Percentiles rank a stretch among this genome's conserved stretches.
These are phyloP conservation scores for Aeminium ludgeri DNA, from an alignment of 495 filamentous ascomycete genomes.

Conservation along the genomic window DNA sequence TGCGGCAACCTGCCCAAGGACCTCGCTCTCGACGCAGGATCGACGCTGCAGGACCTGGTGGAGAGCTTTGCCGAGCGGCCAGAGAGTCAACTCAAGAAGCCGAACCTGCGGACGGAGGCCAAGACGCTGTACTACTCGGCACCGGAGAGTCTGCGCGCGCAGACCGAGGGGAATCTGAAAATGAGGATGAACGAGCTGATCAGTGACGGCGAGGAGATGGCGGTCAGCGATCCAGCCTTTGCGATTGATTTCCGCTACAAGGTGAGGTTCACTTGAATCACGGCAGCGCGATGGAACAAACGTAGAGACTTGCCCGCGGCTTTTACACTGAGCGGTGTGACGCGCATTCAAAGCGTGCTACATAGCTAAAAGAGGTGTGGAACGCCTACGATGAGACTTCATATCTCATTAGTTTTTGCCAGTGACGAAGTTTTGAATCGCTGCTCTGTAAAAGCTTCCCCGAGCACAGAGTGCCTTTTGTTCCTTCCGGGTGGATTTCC, in stretches of 20 bases:
- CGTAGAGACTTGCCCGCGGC: too few species aligned
- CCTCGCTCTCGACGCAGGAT: conserved; percentile 48
- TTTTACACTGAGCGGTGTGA: too few species aligned
- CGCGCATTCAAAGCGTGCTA: not conserved
- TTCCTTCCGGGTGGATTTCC: too few species aligned
- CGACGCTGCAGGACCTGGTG: conserved; percentile 70
- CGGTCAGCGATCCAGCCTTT: conserved; percentile 69
- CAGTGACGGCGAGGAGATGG: conserved; percentile 53
- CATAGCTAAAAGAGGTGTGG: too few species aligned
- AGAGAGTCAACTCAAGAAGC: conserved; percentile 62
- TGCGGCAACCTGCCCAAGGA: conserved; percentile 69
- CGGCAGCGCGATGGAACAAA: not conserved
- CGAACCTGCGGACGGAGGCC: conserved; percentile 63
- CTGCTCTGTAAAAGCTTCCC: too few species aligned
- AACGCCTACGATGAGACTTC: too few species aligned
- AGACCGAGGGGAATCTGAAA: conserved; percentile 63
- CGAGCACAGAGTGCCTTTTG: too few species aligned
- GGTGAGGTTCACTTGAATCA: conserved; percentile 36
- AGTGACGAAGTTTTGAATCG: too few species aligned
- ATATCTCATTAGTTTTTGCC: too few species aligned
- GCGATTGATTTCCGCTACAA: conserved; percentile 31
- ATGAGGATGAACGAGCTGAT: conserved; percentile 55
- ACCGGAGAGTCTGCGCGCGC: conserved; percentile 61
- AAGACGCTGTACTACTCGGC: conserved; percentile 81
- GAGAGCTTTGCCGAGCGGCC: conserved; percentile 67